Conservation (phyloP, 345 rosid species). For the Tarenaya hassleriana region DNA sequence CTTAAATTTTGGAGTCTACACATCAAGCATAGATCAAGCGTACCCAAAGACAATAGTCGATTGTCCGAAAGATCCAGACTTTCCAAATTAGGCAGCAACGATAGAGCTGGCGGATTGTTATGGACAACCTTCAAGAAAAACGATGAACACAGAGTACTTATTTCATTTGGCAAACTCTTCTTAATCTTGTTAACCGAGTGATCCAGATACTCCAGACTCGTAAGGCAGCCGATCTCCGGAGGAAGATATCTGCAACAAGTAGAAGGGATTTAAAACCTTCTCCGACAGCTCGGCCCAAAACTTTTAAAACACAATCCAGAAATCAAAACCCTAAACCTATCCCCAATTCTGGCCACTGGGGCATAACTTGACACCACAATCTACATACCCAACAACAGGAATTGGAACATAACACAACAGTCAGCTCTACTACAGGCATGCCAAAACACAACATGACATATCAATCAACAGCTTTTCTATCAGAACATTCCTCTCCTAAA, state of each 20-base stretch:
- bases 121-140: conserved; percentile 68
- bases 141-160: conserved; percentile 55
- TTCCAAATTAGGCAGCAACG: conserved; percentile 64
- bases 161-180: conserved; percentile 69
- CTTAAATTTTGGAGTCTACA: conserved; percentile 56
- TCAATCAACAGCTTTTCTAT: conserved; percentile 14
- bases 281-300: neutral
- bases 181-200: conserved; percentile 92
- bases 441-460: neutral
- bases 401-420: neutral
- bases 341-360: conserved; percentile 1
- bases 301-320: neutral
- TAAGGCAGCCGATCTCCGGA: conserved; percentile 87
- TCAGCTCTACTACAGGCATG: neutral
- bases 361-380: neutral
- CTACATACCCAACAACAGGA: conserved; percentile 4
- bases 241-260: conserved; percentile 72
- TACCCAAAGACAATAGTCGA: conserved; percentile 63
- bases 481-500: too few relatives aligned
- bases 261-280: conserved; percentile 17
- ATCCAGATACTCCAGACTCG: conserved; percentile 69
- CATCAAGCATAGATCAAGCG: conserved; percentile 67
- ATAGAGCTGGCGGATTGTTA: conserved; percentile 63
- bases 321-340: neutral
- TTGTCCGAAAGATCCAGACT: conserved; percentile 77